phyloP scores from a whole-genome alignment of 2,329 filamentous ascomycete genomes.

The Phialophora chinensis region DNA sequence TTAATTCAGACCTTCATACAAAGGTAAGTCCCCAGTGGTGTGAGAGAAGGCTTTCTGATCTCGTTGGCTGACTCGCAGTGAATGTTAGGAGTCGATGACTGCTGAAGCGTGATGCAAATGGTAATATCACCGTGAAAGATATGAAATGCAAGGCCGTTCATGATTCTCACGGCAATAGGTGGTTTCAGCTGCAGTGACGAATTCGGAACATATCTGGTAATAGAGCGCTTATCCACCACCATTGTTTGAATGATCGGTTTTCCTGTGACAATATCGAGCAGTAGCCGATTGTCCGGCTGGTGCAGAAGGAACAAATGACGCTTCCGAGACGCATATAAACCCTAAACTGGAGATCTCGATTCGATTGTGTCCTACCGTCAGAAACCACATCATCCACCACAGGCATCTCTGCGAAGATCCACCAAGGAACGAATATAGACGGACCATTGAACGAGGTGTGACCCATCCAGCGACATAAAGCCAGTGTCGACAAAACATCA shows the following conservation, averaged over 20 bases:
- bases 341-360: background rate
- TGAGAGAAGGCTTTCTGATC: no score
- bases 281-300: background rate
- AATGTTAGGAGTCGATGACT: background rate
- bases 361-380: background rate
- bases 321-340: background rate
- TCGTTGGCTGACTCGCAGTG: background rate
- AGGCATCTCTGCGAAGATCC: background rate
- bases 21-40: background rate
- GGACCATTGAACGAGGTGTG: background rate
- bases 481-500: background rate
- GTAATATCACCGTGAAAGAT: background rate
- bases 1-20: background rate
- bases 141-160: no score
- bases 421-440: background rate
- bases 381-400: background rate
- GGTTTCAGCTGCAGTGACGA: background rate
- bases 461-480: background rate
- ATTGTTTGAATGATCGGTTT: background rate
- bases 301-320: background rate
- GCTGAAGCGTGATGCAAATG: background rate
- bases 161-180: background rate
- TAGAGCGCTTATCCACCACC: background rate
- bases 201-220: background rate
- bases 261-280: background rate